Percentiles rank a stretch among this genome's conserved stretches.
phyloP scores from a whole-genome alignment of 2,329 filamentous ascomycete species.

The Fusarium pininemorale region DNA sequence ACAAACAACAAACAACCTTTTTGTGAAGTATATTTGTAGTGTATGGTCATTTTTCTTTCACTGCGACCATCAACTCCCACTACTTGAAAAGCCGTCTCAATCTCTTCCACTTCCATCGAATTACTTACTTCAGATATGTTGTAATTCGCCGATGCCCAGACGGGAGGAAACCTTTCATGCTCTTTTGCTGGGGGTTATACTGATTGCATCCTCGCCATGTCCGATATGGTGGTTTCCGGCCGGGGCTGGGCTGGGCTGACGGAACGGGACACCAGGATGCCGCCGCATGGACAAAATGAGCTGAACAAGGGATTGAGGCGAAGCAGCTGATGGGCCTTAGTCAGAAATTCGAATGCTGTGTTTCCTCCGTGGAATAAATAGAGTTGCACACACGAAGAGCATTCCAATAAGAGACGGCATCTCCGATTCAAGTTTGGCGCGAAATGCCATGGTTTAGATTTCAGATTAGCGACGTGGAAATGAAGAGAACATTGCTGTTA shows the following conservation, averaged over 20 bases:
- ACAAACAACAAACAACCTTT: slow-evolving; percentile 15
- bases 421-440: slow-evolving; percentile 23
- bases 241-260: neutral
- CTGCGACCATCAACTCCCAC: slow-evolving; percentile 6
- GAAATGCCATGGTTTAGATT: slow-evolving; percentile 25
- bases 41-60: slow-evolving; percentile 3
- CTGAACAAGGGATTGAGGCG: slow-evolving; percentile 23
- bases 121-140: neutral
- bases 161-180: neutral
- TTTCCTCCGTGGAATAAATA: neutral
- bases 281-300: slow-evolving; percentile 26
- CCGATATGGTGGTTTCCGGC: slow-evolving; percentile 29
- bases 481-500: slow-evolving; percentile 9
- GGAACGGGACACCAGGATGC: slow-evolving; percentile 8
- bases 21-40: slow-evolving; percentile 5
- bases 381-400: slow-evolving; percentile 21
- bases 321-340: slow-evolving; percentile 24
- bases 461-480: slow-evolving; percentile 18
- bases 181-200: slow-evolving; percentile 2
- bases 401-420: slow-evolving; percentile 30
- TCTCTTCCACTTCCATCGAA: slow-evolving; percentile 11
- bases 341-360: slow-evolving; percentile 3
- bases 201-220: slow-evolving; percentile 24
- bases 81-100: neutral
- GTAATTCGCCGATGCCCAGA: neutral